Base-by-base conservation (phyloP, 2,329 filamentous ascomycete species). In the Myriosclerotinia curreyana region DNA sequence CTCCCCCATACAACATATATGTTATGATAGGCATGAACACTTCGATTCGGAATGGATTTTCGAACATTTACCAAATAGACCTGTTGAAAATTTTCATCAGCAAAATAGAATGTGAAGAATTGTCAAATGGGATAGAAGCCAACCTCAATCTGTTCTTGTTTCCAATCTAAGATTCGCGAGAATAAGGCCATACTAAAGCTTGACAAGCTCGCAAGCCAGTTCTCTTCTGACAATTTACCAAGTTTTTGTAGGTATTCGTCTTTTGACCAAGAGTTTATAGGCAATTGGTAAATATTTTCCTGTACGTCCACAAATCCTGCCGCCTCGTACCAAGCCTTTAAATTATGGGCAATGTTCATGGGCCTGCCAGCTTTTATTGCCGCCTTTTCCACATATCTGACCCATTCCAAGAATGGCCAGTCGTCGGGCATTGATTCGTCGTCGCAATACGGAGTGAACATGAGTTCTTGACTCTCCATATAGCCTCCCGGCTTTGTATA, bases 281-380 rank as follows among this genome's bases (percentile, higher is more conserved):
- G 84, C 46, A 85, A 75, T 71, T 82, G 84, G 72, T 82, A 83
- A 1, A 82, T 70, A 28, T 75, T 75, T 70, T 86, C 78, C 38
- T 80, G 77, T 15, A 86, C 78, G 61, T 86, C 81, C 8, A 82
- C 78, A 66, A 86, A 86, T 0, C 84, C 84, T 1, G 79, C 81
- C 34, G 80, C 77, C 60, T 70, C 66, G 36, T 72, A 71, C 71
- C 71, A 72, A 5, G 54, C 44, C 54, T 71, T 70, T 22, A 73
- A 40, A 20, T 68, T 69, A 53, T 68, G 65, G 12, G 69, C 71
- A 46, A 72, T 69, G 14, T 65, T 56, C 50, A 72, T 58, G 1
- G 70, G 68, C 22, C 71, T 64, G 20, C 65, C 67, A 14, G 71
- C 68, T 46, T 65, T 50, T 49, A 60, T 67, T 6, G 70, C 67